These are phyloP conservation scores for Fomitopsis serialis DNA, from an alignment of 768 basidiomycete genomes.

Conservation along the genomic window DNA sequence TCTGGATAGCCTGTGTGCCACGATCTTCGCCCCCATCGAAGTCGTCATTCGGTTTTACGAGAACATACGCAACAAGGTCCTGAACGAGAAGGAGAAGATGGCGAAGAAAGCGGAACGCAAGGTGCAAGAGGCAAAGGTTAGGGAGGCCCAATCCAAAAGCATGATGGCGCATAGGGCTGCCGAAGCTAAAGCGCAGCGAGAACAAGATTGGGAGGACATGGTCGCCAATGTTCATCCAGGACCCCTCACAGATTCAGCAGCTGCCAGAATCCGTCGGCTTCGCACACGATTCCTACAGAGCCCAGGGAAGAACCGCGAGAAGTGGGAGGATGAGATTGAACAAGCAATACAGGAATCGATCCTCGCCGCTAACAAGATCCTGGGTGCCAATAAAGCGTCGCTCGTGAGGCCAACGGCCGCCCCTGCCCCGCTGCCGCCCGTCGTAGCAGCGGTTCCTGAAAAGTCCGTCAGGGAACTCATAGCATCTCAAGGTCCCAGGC, in stretches of 20 bases:
- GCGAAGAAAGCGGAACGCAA: conserved; percentile 19
- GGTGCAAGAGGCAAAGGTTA: conserved; percentile 20
- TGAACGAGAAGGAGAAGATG: conserved; percentile 39
- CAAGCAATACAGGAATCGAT: conserved; percentile 53
- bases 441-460: conserved; percentile 41
- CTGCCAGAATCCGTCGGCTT: conserved; percentile 48
- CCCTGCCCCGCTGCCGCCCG: conserved; percentile 28
- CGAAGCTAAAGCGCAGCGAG: conserved; percentile 52
- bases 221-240: conserved; percentile 50
- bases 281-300: conserved; percentile 56
- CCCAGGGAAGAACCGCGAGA: conserved; percentile 38
- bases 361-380: conserved; percentile 39
- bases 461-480: conserved; percentile 48
- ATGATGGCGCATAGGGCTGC: conserved; percentile 59
- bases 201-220: conserved; percentile 61
- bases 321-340: conserved; percentile 62
- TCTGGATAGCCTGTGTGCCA: conserved; percentile 44
- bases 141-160: conserved; percentile 37
- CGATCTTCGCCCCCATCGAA: conserved; percentile 50
- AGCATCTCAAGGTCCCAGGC: conserved; percentile 43
- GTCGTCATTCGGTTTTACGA: conserved; percentile 42
- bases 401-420: conserved; percentile 1
- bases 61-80: conserved; percentile 32
- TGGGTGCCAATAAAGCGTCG: conserved; percentile 28
- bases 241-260: conserved; percentile 41